Base-by-base conservation (phyloP, 208 protist species). In the Tetramitus jugosus region DNA sequence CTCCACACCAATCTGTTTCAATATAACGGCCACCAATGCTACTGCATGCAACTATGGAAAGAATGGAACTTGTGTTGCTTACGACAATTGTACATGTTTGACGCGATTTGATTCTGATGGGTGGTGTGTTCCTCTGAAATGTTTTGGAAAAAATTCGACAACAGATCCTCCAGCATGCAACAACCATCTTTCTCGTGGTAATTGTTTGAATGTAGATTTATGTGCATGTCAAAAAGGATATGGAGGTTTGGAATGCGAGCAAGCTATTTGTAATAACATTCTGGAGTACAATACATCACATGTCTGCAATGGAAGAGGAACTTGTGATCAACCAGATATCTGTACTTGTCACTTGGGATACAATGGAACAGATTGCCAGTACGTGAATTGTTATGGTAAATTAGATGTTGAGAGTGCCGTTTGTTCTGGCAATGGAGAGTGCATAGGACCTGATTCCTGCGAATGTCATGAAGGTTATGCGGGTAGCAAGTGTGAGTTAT, bases 381-480 rank as follows among this genome's bases (percentile, higher is more conserved):
- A n/a, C 17, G 8, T 10, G 3, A n/a, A n/a, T n/a, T 65, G 60
- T 65, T 65, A 65, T 65, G 60, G 60, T 17, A 65, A n/a, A 10
- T 10, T 33, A 40, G 33, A 8, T 13, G 40, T 40, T 65, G 35
- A 65, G 6, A 39, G 3, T 65, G 14, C 7, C 2, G 65, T 49
- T n/a, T 71, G 65, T 49, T 35, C 17, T 71, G 65, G 65, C n/a
- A 13, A 71, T 33, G 65, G 65, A 33, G 20, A 6, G 8, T 71
- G 65, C 10, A 10, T 35, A 17, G 3, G 10, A 29, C 64, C 64
- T 35, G 40, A 71, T 31, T n/a, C 10, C 4, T 71, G 64, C 33
- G 37, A 17, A 17, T 71, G 64, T 42, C 23, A 39, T 3, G 53
- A 45, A 4, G 31, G 31, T 39, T 65, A 65, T 20, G 17, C 29